Evolutionary conservation across 106 monocot genomes (phyloP).

Genomic region (Allium cepa): DNA sequence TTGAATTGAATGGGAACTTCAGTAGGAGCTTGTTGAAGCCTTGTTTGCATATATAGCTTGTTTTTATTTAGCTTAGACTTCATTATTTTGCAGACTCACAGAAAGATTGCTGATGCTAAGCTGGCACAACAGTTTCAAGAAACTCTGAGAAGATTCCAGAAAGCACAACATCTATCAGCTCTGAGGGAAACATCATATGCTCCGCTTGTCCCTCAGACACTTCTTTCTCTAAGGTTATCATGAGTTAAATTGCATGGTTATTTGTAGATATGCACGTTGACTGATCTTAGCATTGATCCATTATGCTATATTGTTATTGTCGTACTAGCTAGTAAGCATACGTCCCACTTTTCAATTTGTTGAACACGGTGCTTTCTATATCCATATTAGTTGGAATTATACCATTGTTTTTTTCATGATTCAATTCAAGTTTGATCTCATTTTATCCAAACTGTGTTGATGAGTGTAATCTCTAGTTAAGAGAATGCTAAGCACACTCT

Average conservation of each 20-base stretch:
- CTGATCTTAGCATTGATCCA: background rate
- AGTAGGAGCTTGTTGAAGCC: background rate
- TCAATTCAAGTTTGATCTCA: no score
- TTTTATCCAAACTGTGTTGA: no score
- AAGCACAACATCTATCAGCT: slow-evolving; percentile 73
- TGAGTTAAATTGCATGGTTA: background rate
- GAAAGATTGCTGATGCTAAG: slow-evolving; percentile 91
- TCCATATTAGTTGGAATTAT: no score
- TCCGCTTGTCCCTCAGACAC: slow-evolving; percentile 73
- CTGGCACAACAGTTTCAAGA: slow-evolving; percentile 91
- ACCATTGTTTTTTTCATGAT: no score
- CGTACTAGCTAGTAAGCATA: no score
- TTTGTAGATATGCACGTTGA: background rate
- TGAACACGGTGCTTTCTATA: background rate
- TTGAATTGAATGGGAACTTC: background rate
- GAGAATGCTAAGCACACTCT: no score
- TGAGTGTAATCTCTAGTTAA: no score
- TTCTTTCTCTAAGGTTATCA: slow-evolving; percentile 60
- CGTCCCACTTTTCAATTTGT: background rate
- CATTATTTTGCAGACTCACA: slow-evolving; percentile 43
- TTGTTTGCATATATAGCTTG: background rate
- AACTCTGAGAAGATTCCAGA: slow-evolving; percentile 77
- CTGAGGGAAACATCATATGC: slow-evolving; percentile 80
- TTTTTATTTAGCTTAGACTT: background rate
- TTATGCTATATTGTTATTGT: background rate